A percentile compares a stretch with the other conserved stretches of the same genome.
Conservation (phyloP, 495 filamentous ascomycete species). For the Podospora comata region DNA sequence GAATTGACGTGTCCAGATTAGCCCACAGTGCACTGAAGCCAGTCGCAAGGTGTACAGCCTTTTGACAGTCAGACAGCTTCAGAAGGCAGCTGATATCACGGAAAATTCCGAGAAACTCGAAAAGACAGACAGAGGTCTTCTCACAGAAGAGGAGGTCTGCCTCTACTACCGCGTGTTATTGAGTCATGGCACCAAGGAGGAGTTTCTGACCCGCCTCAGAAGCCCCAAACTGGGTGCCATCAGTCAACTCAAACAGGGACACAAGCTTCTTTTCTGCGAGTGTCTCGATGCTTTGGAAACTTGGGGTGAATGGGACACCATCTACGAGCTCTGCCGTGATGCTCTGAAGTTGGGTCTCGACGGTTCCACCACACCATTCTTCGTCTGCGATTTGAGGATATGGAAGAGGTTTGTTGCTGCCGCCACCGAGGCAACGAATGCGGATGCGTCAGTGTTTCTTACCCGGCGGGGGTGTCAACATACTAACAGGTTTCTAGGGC, state of each 20-base stretch:
- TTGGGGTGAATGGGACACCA: slow-evolving; percentile 35
- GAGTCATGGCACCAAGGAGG: slow-evolving; percentile 31
- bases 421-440: slow-evolving; percentile 29
- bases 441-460: slow-evolving; percentile 31
- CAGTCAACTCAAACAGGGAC: slow-evolving; percentile 30
- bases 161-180: slow-evolving; percentile 35
- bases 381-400: slow-evolving; percentile 36
- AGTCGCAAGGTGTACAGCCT: slow-evolving; percentile 43
- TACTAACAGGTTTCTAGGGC: slow-evolving; percentile 27
- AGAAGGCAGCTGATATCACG: slow-evolving; percentile 42
- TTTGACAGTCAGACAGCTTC: slow-evolving; percentile 41
- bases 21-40: slow-evolving; percentile 34
- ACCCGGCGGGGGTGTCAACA: neutral
- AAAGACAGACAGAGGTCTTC: slow-evolving; percentile 28
- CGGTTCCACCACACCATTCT: slow-evolving; percentile 24
- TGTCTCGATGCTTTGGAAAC: slow-evolving; percentile 25
- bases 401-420: slow-evolving; percentile 33
- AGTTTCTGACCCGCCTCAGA: slow-evolving; percentile 27
- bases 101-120: slow-evolving; percentile 33
- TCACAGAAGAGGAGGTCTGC: slow-evolving; percentile 36
- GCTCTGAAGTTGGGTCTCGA: slow-evolving; percentile 29
- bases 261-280: slow-evolving; percentile 36
- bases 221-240: slow-evolving; percentile 33
- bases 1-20: slow-evolving; percentile 33
- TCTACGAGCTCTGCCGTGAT: slow-evolving; percentile 33